phyloP scores from a whole-genome alignment of 2,329 filamentous ascomycete species.

The Epichloe coenophiala region DNA sequence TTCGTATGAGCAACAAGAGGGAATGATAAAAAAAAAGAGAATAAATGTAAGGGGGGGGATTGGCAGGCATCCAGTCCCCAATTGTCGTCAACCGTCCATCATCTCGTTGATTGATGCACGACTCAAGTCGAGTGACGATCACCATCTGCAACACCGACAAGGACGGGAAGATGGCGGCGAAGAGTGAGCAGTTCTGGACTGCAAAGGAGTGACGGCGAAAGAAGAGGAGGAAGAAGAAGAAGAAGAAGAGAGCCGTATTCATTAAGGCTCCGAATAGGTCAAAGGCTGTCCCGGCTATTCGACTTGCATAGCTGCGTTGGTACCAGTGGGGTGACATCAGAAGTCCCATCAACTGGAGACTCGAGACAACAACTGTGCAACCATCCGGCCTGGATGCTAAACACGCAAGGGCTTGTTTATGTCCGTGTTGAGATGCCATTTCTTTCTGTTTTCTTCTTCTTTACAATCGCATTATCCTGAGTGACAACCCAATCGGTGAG shows the following conservation, averaged over 20 bases:
- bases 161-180: neutral
- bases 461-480: slow-evolving; percentile 6
- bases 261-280: neutral
- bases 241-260: neutral
- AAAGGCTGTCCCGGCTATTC: neutral
- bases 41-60: neutral
- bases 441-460: neutral
- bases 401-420: neutral
- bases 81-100: neutral
- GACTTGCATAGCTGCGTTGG: neutral
- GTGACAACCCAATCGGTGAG: neutral
- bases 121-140: neutral
- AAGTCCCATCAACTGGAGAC: slow-evolving; percentile 1
- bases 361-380: neutral
- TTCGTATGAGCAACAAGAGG: neutral
- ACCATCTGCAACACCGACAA: neutral
- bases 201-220: neutral
- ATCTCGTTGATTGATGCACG: neutral
- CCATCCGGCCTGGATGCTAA: neutral
- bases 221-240: neutral
- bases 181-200: neutral
- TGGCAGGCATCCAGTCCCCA: neutral
- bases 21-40: neutral
- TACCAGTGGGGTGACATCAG: slow-evolving; percentile 2
- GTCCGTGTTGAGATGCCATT: slow-evolving; percentile 1